phyloP scores from a whole-genome alignment of 2,329 filamentous ascomycete species.

The Juglanconis sp. region DNA sequence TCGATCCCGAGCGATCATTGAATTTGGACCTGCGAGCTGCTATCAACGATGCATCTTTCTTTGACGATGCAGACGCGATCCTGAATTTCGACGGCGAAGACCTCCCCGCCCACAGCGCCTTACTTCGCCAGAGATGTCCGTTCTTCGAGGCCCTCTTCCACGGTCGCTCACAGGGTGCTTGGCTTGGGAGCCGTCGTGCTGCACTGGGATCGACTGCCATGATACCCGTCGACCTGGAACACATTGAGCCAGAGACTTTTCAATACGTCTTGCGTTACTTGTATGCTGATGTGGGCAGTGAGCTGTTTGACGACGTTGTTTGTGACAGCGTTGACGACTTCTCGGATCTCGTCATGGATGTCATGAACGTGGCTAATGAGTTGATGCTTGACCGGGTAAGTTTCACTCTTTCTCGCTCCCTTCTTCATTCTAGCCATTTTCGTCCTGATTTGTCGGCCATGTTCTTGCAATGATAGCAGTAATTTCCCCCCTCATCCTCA shows the following conservation, averaged over 20 bases:
- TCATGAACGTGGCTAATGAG: constrained; percentile 87
- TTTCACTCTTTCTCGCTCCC: background rate
- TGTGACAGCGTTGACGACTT: constrained; percentile 75
- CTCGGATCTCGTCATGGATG: constrained; percentile 83
- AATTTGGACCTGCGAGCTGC: constrained; percentile 69
- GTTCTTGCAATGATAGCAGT: background rate
- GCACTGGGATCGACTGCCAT: constrained; percentile 31
- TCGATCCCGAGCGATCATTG: constrained; percentile 59
- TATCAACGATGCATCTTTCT: constrained; percentile 65
- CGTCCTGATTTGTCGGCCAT: background rate
- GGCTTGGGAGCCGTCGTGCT: constrained; percentile 71
- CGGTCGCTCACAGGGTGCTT: constrained; percentile 80
- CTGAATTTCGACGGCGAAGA: constrained; percentile 75
- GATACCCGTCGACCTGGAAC: constrained; percentile 76
- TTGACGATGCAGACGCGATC: constrained; percentile 74
- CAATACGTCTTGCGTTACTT: constrained; percentile 74
- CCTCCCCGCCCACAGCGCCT: constrained; percentile 69
- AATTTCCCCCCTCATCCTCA: background rate
- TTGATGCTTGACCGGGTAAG: constrained; percentile 77
- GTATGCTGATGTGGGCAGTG: constrained; percentile 77
- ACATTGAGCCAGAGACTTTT: constrained; percentile 73
- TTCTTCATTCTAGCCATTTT: background rate
- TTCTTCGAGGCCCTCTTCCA: constrained; percentile 91
- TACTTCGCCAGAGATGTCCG: constrained; percentile 80
- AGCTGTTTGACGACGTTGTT: constrained; percentile 77